Evolutionary conservation across 257 asterid species (phyloP).

Genomic region (Plantago ovata): DNA sequence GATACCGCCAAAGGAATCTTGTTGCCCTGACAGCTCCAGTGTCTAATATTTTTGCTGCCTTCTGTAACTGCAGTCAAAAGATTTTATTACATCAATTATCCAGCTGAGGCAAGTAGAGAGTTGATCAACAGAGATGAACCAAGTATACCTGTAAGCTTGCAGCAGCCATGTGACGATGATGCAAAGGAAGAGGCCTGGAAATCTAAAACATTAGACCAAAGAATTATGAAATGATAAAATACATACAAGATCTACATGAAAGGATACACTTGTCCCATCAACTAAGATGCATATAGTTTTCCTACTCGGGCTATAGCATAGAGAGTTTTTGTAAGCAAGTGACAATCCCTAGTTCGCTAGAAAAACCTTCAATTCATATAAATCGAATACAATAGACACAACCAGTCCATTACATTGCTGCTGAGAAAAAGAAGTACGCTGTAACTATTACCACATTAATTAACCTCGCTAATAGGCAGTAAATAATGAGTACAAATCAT

Average conservation of each 20-base stretch:
- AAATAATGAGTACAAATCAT: too few relatives aligned
- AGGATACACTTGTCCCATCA: too few relatives aligned
- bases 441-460: too few relatives aligned
- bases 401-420: too few relatives aligned
- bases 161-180: conserved; percentile 86
- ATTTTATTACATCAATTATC: conserved; percentile 15
- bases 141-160: conserved; percentile 78
- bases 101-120: conserved; percentile 16
- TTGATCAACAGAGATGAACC: conserved; percentile 8
- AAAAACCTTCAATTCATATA: too few relatives aligned
- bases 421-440: too few relatives aligned
- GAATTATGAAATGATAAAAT: conserved; percentile 14
- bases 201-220: conserved; percentile 25
- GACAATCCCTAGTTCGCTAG: too few relatives aligned
- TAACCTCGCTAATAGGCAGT: too few relatives aligned
- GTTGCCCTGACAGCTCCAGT: conserved; percentile 98
- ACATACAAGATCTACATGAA: background rate
- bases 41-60: conserved; percentile 88
- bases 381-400: too few relatives aligned
- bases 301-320: too few relatives aligned
- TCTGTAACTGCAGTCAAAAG: conserved; percentile 68
- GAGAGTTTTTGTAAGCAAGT: too few relatives aligned
- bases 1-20: conserved; percentile 96
- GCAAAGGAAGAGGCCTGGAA: conserved; percentile 93
- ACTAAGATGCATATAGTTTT: too few relatives aligned